phyloP scores from a whole-genome alignment of 2,329 filamentous ascomycete species.

The Colletotrichum sp. region DNA sequence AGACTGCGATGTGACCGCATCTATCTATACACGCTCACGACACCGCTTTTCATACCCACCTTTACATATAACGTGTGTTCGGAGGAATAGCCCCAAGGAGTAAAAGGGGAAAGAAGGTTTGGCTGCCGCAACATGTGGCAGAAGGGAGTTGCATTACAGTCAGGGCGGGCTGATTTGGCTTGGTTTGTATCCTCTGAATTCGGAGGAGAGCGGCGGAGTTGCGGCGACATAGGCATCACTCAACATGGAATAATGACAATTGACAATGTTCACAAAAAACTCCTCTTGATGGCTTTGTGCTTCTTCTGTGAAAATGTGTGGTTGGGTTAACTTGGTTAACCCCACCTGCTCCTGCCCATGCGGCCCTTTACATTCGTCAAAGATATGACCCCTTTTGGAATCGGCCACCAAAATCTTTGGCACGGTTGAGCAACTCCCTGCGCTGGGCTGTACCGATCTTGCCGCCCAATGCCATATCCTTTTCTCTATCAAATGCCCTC shows the following conservation, averaged over 20 bases:
- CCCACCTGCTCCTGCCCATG: not conserved
- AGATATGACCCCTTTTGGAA: constrained; percentile 79
- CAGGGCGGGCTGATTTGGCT: constrained; percentile 12
- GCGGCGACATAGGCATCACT: constrained; percentile 21
- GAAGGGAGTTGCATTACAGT: not conserved
- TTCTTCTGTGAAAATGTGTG: not conserved
- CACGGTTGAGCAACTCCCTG: constrained; percentile 79
- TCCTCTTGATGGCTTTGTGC: constrained; percentile 42
- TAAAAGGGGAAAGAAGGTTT: not conserved
- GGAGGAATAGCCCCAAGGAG: not conserved
- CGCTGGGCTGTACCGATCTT: constrained; percentile 76
- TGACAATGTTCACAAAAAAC: constrained; percentile 18
- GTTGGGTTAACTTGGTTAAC: not conserved
- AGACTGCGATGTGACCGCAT: constrained; percentile 9
- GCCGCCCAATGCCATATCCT: constrained; percentile 84
- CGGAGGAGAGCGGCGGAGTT: constrained; percentile 24
- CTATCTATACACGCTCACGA: constrained; percentile 13
- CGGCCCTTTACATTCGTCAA: constrained; percentile 32
- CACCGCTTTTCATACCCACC: constrained; percentile 18
- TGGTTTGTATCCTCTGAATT: constrained; percentile 22
- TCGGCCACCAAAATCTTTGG: constrained; percentile 79
- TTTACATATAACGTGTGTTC: constrained; percentile 6
- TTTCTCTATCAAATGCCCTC: constrained; percentile 87
- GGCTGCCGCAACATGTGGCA: not conserved
- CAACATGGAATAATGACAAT: constrained; percentile 22